Evolutionary conservation across 306 rosid species (phyloP).

Genomic region (Carpinus fangiana): DNA sequence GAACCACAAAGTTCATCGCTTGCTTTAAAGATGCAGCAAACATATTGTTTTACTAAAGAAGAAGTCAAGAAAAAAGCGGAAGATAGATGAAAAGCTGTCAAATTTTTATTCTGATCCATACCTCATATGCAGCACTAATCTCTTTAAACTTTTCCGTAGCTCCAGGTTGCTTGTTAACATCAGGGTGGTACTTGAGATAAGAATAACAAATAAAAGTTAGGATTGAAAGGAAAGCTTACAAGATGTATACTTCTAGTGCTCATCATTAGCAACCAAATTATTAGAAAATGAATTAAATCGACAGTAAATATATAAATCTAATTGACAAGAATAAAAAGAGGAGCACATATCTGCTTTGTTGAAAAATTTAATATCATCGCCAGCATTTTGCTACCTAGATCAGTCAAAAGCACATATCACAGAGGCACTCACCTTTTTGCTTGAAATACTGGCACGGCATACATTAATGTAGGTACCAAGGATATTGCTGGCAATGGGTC

Average conservation of each 20-base stretch:
- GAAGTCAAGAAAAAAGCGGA: neutral
- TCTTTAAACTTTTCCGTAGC: constrained; percentile 95
- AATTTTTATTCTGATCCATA: constrained; percentile 35
- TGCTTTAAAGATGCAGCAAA: constrained; percentile 1
- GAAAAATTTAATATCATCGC: neutral
- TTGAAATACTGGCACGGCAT: neutral
- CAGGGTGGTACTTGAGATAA: constrained; percentile 83
- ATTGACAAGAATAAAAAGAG: neutral
- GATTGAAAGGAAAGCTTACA: constrained; percentile 6
- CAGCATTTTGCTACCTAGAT: neutral
- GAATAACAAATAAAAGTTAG: constrained; percentile 30
- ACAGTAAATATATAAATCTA: neutral
- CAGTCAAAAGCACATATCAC: neutral
- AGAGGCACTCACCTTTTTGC: neutral
- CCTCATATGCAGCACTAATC: constrained; percentile 96
- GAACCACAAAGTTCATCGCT: neutral
- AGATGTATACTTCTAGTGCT: neutral
- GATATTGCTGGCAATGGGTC: neutral
- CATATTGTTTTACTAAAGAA: neutral
- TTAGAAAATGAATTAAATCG: neutral
- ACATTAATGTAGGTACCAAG: neutral
- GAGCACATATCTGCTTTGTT: neutral
- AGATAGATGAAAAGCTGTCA: neutral
- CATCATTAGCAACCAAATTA: neutral
- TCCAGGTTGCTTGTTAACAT: constrained; percentile 94